Evolutionary conservation across 139 green algal genomes (phyloP), one percentile per base, ranked within the genome.

Genomic region (Zygnema cylindricum): DNA sequence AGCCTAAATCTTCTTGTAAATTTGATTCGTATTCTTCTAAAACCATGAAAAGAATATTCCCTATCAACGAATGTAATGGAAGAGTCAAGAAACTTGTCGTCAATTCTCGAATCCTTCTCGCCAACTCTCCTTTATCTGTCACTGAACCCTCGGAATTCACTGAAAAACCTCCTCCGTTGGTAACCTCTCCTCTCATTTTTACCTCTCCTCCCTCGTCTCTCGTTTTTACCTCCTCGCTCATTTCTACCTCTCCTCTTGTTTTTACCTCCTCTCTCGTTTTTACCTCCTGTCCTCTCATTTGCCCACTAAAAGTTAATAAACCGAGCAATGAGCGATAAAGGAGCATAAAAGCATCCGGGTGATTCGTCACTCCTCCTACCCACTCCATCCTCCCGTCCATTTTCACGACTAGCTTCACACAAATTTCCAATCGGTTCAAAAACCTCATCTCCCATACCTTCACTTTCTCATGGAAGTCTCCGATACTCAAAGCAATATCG

Each of bases 311-410:
- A 32, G 77, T 57, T 23, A 78, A 54, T 42, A 90, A 41, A 23
- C 86, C 86, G 21, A 90, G 35, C 21, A 91, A 79, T 33, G 81
- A 22, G n/a, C 86, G 38, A 43, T 73, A 40, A n/a, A 91, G 63
- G n/a, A 43, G 25, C 85, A n/a, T 38, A 38, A 91, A 91, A 1
- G 69, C 36, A 38, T 91, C 86, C 39, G 54, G 55, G 40, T 91
- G 86, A 36, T 90, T 90, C 33, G 86, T 90, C 35, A 55, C 83
- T 2, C 86, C 86, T 33, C 86, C 86, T n/a, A 86, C 86, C 86
- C 86, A 91, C 22, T 42, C 23, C 33, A 79, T 39, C 81, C 32
- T 25, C 43, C 41, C 3, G 0, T 85, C 39, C 39, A 91, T 81
- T 63, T 42, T 32, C 63, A 71, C 54, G n/a, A 84, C 86, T 38